Base-by-base conservation (phyloP, 352 stramenopile genomes). In the Phytophthora sojae region DNA sequence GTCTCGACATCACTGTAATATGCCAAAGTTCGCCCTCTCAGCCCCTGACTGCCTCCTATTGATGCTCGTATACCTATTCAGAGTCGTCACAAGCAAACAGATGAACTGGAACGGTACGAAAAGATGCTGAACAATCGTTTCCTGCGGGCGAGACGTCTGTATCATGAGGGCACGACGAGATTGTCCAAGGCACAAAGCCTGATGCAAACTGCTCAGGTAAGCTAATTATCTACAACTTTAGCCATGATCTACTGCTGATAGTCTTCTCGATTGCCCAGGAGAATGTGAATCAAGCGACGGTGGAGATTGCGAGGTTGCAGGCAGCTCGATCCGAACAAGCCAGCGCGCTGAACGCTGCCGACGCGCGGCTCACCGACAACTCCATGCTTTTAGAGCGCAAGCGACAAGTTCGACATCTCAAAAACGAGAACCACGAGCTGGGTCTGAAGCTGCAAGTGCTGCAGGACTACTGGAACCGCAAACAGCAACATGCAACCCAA, bases 381-480 rank as follows among this genome's bases (percentile, higher is more conserved):
- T 76, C 76, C 2, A 66, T 42, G n/a, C 64, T 93, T 21, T 49
- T 79, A 6, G 58, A 72, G 35, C 65, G 86, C 15, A 86, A 85
- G 50, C 73, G 57, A 4, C 82, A 88, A 65, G 57, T 92, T 15
- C 66, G 61, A 7, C 64, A 68, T 4, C 67, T 93, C 9, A 60
- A 69, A 14, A 47, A 75, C 12, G 85, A 93, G 53, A 91, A 83
- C 49, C 69, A 64, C 26, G 53, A 73, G 26, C 66, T 92, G 37
- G 49, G 44, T 3, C 26, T 80, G 26, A 79, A 86, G 19, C 44
- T 76, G 4, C 75, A 88, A 30, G 61, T 88, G n/a, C 47, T 85
- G 30, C 65, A 76, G 26, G 64, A 82, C 39, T 76, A 86, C 9
- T 62, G 79, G 25, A 79, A 65, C 58, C 69, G 75, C 52, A 73